A percentile compares a stretch with the other conserved stretches of the same genome.
Evolutionary conservation across 768 basidiomycete genomes (phyloP).

Genomic region (Crucibulum laeve): DNA sequence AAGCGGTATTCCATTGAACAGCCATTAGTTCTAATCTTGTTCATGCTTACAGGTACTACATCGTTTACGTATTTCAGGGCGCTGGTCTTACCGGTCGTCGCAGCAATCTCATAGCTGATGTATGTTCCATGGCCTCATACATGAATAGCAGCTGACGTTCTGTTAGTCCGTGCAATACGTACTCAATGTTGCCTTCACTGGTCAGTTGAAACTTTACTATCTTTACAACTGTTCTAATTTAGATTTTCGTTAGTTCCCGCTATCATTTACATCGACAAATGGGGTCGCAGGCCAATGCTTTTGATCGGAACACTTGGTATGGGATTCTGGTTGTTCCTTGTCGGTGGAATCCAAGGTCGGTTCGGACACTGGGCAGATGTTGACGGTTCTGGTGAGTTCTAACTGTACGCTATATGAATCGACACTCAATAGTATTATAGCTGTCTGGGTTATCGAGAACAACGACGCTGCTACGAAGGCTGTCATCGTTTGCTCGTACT

Average conservation of each 20-base stretch:
- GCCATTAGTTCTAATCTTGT: slow-evolving; percentile 1
- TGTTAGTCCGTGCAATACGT: slow-evolving; percentile 64
- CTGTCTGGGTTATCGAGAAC: slow-evolving; percentile 48
- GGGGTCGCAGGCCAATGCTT: slow-evolving; percentile 77
- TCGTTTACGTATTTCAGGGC: slow-evolving; percentile 71
- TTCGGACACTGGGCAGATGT: slow-evolving; percentile 61
- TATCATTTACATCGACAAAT: slow-evolving; percentile 67
- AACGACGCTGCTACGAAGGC: slow-evolving; percentile 58
- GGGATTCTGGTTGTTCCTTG: slow-evolving; percentile 76
- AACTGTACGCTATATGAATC: background rate
- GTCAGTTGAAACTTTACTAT: slow-evolving; percentile 31
- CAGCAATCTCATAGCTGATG: slow-evolving; percentile 67
- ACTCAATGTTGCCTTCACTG: slow-evolving; percentile 40
- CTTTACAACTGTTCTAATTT: too few relatives aligned
- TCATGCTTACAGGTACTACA: slow-evolving; percentile 42
- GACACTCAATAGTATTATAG: slow-evolving; percentile 4
- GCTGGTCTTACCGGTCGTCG: slow-evolving; percentile 73
- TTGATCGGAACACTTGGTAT: slow-evolving; percentile 60
- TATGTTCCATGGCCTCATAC: slow-evolving; percentile 14
- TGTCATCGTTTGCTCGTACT: slow-evolving; percentile 74
- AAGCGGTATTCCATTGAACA: slow-evolving; percentile 9
- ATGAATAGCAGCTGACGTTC: background rate
- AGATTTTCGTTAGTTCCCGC: too few relatives aligned
- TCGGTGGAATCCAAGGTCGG: slow-evolving; percentile 68
- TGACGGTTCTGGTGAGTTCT: slow-evolving; percentile 24